Base-by-base conservation (phyloP, 2,329 filamentous ascomycete genomes). In the Trichoderma atroviride region DNA sequence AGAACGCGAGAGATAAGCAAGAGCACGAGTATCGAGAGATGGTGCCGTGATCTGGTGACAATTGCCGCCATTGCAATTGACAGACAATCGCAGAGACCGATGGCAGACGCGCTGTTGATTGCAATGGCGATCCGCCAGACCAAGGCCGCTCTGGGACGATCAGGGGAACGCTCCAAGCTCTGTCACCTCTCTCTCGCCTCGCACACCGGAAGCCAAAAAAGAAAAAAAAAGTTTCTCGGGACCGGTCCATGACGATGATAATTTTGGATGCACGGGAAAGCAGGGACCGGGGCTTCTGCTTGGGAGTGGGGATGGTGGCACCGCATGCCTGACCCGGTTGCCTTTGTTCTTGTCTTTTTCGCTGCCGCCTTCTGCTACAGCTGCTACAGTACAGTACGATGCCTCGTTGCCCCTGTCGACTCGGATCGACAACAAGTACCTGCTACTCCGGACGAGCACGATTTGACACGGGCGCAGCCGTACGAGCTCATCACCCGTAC, bases 201-300 rank as follows among this genome's bases (percentile, higher is more conserved):
- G 40, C 2, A 35, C 61, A 56, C 61, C 61, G 33, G 14, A 35
- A 31, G 52, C 47, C 16, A 19, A 43, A 43, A 43, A n/a, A 43
- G 19, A n/a, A 19, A 43, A 55, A 55, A 55, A 55, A 31, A 40
- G 40, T 50, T 58, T 69, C 37, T 43, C 56, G 24, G 57, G 50
- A 19, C 40, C 40, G 40, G 16, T 68, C 56, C 64, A 57, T 70
- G 69, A 62, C 69, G 69, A 70, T 65, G 31, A 59, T 61, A 57
- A 69, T 69, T 59, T 67, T 62, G 64, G 56, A 55, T 37, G 29
- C 33, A 33, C 69, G 64, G 69, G 69, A 68, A n/a, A 70, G 64
- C 64, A 62, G 52, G 69, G 63, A 62, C 69, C 63, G 27, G 69
- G 56, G 53, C 56, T 43, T 50, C 50, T 47, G 55, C 27, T 43